Evolutionary conservation across 2,329 filamentous ascomycete genomes (phyloP), one percentile per base, ranked within the genome.

Genomic region (Exophiala calicioides): DNA sequence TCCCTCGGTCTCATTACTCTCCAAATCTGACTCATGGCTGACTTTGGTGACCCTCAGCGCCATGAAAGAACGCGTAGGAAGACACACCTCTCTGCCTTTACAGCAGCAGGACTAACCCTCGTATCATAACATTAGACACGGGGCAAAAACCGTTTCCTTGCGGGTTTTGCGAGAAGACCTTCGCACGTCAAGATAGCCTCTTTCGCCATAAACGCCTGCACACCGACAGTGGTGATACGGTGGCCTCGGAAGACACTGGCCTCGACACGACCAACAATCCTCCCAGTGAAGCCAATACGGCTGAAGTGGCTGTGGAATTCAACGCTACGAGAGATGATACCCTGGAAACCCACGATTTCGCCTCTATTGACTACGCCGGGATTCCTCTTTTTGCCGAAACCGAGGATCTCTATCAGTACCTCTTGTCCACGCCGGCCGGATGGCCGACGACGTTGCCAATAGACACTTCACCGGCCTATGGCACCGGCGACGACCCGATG

Each of bases 341-440:
- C 16, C 10, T 15, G 10, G 7, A 12, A 9, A 33, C 10, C 16
- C 30, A 9, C 10, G 30, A 33, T 15, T 7, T 33, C 10, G 9
- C 30, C 7, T 9, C 30, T 15, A 7, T 33, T 7, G 30, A 15
- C 7, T 33, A 12, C 30, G 16, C 10, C 13, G 15, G 15, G 7
- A 15, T n/a, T 20, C 34, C 16, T n/a, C 24, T 21, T 20, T 23
- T 20, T 24, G 12, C 15, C 16, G 34, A 24, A n/a, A 38, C 34
- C 10, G 34, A 38, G 16, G 34, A 38, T 24, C 24, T 38, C 18
- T 23, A 23, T 13, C 34, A 38, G 19, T 38, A 38, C 24, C 18
- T 38, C 7, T 24, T 38, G 18, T 24, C 34, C 3, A 38, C 30
- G 16, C 30, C 30, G 10, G 8, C 30, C 16, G 30, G 30, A 9